Evolutionary conservation across 2,329 filamentous ascomycete genomes (phyloP).

Genomic region (Colletotrichum aenigma): DNA sequence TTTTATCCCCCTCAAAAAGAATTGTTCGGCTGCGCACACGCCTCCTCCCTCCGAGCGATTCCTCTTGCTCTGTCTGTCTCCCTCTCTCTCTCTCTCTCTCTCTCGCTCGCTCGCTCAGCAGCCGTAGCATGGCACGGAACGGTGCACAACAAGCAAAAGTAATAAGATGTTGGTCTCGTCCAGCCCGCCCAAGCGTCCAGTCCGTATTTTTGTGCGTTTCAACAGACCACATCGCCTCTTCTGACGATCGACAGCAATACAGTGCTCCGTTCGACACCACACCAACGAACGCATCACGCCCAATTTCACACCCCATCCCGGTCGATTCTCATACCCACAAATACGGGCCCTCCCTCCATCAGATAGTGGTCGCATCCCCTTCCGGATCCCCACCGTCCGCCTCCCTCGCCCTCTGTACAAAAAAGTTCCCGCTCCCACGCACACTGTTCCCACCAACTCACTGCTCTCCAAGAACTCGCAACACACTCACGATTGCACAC

Average conservation of each 20-base stretch:
- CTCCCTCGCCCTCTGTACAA: slow-evolving; percentile 19
- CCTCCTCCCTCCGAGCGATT: slow-evolving; percentile 6
- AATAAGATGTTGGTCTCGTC: slow-evolving; percentile 10
- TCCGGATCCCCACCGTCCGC: slow-evolving; percentile 11
- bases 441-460: background rate
- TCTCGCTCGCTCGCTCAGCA: background rate
- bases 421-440: slow-evolving; percentile 24
- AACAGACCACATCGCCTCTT: background rate
- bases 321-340: slow-evolving; percentile 16
- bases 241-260: background rate
- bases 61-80: background rate
- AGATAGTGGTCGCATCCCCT: slow-evolving; percentile 21
- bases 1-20: background rate
- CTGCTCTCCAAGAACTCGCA: slow-evolving; percentile 3
- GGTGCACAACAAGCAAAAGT: background rate
- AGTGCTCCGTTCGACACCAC: background rate
- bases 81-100: background rate
- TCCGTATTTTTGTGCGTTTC: background rate
- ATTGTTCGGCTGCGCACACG: slow-evolving; percentile 13
- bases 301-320: slow-evolving; percentile 11
- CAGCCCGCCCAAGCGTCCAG: background rate
- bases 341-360: slow-evolving; percentile 22
- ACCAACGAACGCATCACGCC: background rate
- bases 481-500: slow-evolving; percentile 14
- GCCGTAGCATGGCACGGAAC: background rate